These are phyloP conservation scores for Cenchrus fungigraminus DNA, from an alignment of 176 grass and related monocot genomes.

Conservation along the genomic window DNA sequence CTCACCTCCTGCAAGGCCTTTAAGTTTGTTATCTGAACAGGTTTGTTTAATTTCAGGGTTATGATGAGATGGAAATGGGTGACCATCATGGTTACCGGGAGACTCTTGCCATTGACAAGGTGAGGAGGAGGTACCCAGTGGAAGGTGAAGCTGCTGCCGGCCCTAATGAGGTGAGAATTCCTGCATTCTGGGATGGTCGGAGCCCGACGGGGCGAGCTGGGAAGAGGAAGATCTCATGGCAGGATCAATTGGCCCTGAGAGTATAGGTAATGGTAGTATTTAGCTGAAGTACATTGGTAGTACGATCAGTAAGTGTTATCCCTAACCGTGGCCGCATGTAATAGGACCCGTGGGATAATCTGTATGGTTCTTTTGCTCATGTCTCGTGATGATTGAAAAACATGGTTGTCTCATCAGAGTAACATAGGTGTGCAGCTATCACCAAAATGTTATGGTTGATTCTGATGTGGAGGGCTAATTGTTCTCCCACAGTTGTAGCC, in stretches of 20 bases:
- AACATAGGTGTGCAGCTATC: neutral
- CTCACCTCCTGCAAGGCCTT: neutral
- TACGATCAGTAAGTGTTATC: neutral
- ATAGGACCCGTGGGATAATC: slow-evolving; percentile 17
- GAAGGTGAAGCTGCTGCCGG: slow-evolving; percentile 12
- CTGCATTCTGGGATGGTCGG: slow-evolving; percentile 40
- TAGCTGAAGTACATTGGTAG: neutral
- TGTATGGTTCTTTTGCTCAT: slow-evolving; percentile 5
- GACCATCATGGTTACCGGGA: slow-evolving; percentile 33
- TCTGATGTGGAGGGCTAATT: too few species aligned
- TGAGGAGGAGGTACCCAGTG: slow-evolving; percentile 31
- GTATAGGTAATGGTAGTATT: slow-evolving; percentile 50
- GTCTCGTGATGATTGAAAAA: neutral
- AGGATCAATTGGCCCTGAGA: slow-evolving; percentile 67
- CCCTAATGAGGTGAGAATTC: slow-evolving; percentile 35
- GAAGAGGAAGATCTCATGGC: slow-evolving; percentile 78
- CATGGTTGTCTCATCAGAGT: neutral
- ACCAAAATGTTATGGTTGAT: neutral
- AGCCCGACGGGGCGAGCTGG: slow-evolving; percentile 9
- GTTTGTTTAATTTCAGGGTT: slow-evolving; percentile 41
- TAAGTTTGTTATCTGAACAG: slow-evolving; percentile 6
- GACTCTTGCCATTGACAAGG: neutral
- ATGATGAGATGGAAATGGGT: slow-evolving; percentile 49
- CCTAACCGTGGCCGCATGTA: slow-evolving; percentile 13
- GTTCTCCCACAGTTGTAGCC: too few species aligned